phyloP scores from a whole-genome alignment of 306 rosid genomes.

The Cyamopsis tetragonoloba region DNA sequence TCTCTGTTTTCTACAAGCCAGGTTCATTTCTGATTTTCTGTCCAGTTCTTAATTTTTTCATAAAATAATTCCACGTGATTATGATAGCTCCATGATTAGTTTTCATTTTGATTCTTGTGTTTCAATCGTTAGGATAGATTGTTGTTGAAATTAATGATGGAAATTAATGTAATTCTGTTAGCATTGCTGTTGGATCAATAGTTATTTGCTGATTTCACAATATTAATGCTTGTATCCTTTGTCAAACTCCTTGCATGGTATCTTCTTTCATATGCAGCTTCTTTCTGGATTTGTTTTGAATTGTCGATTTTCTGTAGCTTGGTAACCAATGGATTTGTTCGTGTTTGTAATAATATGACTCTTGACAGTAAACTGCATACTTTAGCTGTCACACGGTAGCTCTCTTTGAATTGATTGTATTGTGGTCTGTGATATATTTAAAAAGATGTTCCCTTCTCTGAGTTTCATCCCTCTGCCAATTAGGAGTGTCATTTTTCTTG shows the following conservation, averaged over 20 bases:
- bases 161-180: neutral
- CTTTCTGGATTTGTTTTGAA: neutral
- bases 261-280: neutral
- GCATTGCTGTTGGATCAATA: neutral
- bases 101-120: neutral
- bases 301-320: no score
- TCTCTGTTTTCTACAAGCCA: constrained; percentile 78
- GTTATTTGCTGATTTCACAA: neutral
- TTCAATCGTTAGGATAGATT: neutral
- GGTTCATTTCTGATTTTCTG: constrained; percentile 39
- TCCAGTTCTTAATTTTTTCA: neutral
- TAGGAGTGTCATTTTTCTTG: neutral
- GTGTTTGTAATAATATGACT: no score
- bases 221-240: neutral
- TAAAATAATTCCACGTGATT: neutral
- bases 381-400: neutral
- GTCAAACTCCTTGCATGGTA: neutral
- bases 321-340: no score
- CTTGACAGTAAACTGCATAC: neutral
- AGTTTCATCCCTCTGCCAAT: neutral
- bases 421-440: neutral
- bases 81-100: neutral
- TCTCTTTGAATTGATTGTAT: neutral
- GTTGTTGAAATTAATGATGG: constrained; percentile 4
- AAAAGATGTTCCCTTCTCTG: neutral